Conservation (phyloP, 345 rosid genomes). For the Bruguiera gymnorhiza region DNA sequence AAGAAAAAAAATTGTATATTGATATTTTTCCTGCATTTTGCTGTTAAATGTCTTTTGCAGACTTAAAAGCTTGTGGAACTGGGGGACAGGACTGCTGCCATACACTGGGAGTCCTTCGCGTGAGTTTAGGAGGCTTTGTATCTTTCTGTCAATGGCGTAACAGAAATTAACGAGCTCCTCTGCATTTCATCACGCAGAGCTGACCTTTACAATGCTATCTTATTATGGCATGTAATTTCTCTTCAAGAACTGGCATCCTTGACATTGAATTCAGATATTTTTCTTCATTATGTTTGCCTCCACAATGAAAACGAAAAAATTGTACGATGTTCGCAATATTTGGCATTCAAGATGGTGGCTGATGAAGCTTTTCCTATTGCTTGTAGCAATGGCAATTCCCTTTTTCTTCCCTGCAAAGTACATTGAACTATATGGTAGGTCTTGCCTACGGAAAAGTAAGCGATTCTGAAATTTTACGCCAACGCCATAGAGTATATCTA, state of each 20-base stretch:
- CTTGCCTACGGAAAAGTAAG: background rate
- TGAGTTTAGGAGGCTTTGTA: slow-evolving; percentile 92
- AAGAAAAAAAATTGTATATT: background rate
- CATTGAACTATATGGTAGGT: slow-evolving; percentile 68
- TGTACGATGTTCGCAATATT: slow-evolving; percentile 41
- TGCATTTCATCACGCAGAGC: background rate
- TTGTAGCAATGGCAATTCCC: slow-evolving; percentile 46
- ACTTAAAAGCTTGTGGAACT: slow-evolving; percentile 59
- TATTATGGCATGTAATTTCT: background rate
- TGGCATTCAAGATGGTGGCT: slow-evolving; percentile 85
- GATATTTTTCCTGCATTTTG: background rate
- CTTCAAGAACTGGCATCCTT: slow-evolving; percentile 27
- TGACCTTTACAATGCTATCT: too few species aligned
- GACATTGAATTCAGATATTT: slow-evolving; percentile 57
- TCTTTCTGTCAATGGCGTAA: slow-evolving; percentile 29
- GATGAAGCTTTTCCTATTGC: slow-evolving; percentile 47
- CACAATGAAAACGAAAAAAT: slow-evolving; percentile 57
- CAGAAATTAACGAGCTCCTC: background rate
- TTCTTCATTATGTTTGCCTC: slow-evolving; percentile 68
- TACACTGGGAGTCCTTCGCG: slow-evolving; percentile 78
- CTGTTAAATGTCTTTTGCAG: slow-evolving; percentile 36
- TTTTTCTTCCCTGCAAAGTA: slow-evolving; percentile 60
- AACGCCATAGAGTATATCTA: background rate
- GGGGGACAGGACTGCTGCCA: slow-evolving; percentile 56
- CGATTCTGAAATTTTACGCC: slow-evolving; percentile 5